Evolutionary conservation across 305 asterid species (phyloP).

Genomic region (Galium porrigens): DNA sequence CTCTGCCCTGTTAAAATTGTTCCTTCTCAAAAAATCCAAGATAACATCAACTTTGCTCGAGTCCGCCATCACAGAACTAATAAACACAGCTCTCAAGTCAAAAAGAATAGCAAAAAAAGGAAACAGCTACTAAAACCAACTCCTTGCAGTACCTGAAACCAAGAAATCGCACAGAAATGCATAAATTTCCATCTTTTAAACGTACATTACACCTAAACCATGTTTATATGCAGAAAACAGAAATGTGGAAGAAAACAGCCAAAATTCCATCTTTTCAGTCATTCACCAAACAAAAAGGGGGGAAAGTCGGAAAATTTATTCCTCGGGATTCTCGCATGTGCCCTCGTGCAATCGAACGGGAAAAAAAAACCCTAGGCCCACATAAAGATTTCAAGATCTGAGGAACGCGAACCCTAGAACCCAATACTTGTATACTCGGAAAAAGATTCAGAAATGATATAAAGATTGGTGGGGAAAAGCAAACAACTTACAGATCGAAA

Average conservation of each 20-base stretch:
- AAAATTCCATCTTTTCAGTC: background rate
- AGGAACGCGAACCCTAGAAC: constrained; percentile 16
- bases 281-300: background rate
- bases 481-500: constrained; percentile 25
- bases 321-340: constrained; percentile 11
- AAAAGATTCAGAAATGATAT: constrained; percentile 7
- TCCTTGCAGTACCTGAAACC: constrained; percentile 36
- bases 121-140: constrained; percentile 24
- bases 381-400: constrained; percentile 17
- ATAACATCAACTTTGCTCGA: constrained; percentile 57
- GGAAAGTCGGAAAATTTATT: background rate
- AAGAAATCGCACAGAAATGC: constrained; percentile 4
- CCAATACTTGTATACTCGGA: background rate
- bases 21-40: constrained; percentile 57
- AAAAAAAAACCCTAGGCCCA: constrained; percentile 12
- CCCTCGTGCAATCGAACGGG: background rate
- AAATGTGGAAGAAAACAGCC: background rate
- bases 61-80: constrained; percentile 46
- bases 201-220: constrained; percentile 6
- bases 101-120: background rate
- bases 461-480: background rate
- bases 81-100: constrained; percentile 17
- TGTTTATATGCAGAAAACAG: background rate
- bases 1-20: constrained; percentile 69
- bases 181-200: background rate